A percentile compares a stretch with the other conserved stretches of the same genome.
Evolutionary conservation across 805 yeast species (phyloP).

Genomic region (Jamesozyma piceae): DNA sequence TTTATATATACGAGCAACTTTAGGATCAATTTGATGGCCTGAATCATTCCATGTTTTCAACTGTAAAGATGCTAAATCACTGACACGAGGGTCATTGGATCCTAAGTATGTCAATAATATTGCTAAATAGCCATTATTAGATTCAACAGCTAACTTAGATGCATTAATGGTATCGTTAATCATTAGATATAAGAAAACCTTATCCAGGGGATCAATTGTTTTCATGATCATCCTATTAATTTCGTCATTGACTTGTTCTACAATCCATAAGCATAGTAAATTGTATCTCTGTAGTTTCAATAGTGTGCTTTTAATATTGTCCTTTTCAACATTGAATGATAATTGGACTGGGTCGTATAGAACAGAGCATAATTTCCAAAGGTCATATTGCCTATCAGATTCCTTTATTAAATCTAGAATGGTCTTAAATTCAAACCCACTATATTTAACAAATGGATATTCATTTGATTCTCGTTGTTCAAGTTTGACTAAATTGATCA

Average conservation of each 20-base stretch:
- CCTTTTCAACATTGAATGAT: slow-evolving; percentile 15
- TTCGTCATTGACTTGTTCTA: slow-evolving; percentile 33
- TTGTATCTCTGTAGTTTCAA: slow-evolving; percentile 35
- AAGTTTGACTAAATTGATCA: slow-evolving; percentile 19
- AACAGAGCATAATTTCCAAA: slow-evolving; percentile 53
- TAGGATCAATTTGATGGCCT: slow-evolving; percentile 37
- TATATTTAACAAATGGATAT: slow-evolving; percentile 33
- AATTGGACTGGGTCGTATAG: slow-evolving; percentile 43
- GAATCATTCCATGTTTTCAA: slow-evolving; percentile 53
- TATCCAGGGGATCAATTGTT: slow-evolving; percentile 38
- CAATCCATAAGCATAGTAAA: slow-evolving; percentile 50
- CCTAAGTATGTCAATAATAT: slow-evolving; percentile 60
- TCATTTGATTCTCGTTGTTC: slow-evolving; percentile 23
- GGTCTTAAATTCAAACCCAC: slow-evolving; percentile 28
- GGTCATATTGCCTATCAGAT: slow-evolving; percentile 19
- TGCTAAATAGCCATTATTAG: slow-evolving; percentile 62
- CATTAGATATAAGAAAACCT: slow-evolving; percentile 41
- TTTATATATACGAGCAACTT: slow-evolving; percentile 51
- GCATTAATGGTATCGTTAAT: slow-evolving; percentile 57
- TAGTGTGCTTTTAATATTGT: slow-evolving; percentile 18
- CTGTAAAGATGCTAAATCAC: slow-evolving; percentile 49
- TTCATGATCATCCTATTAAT: slow-evolving; percentile 28
- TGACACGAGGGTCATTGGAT: slow-evolving; percentile 54
- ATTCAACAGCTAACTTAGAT: slow-evolving; percentile 45
- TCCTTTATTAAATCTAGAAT: slow-evolving; percentile 10